Base-by-base conservation (phyloP, 202 grass and related monocot genomes). In the Schoenoplectus triqueter region DNA sequence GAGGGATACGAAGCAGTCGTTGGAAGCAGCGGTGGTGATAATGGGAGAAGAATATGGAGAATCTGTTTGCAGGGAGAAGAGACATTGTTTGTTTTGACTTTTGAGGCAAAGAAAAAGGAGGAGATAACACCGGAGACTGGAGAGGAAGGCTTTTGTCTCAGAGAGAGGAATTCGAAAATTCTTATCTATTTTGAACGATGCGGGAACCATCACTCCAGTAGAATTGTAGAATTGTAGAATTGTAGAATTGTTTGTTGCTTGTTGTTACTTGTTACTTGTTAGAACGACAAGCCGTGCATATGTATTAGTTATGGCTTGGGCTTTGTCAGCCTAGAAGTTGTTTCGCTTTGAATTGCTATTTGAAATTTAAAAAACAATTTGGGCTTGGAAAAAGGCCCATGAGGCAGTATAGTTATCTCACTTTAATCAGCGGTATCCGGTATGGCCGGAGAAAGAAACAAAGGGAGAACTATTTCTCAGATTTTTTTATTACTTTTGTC, bases 171-270 rank as follows among this genome's bases (percentile, higher is more conserved):
- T 64, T 21, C 31, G 55, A 67, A 39, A 67, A n/a, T 71, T 71
- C 68, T 71, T 71, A 71, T 71, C 68, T 47, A 47, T 71, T 48
- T 48, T 47, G 44, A 71, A 71, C 68, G 65, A 42, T 68, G 65
- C 4, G 65, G 65, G 31, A 22, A 22, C 19, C 22, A 8, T 62
- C 55, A 31, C 31, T 31, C 31, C 31, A 31, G 31, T 31, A 31
- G 31, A 31, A 31, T 31, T 31, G 31, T 31, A 31, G 31, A 31
- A 31, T 31, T 31, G 31, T 31, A 31, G 31, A 31, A 31, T 31
- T 31, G 31, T 31, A 31, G 31, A 31, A 14, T 59, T 59, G 14
- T 59, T 59, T n/a, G 56, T 14, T 59, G 14, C 45, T 57, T 15
- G 31, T 31, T 31, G 31, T 31, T 31, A 31, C 31, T 31, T 31